phyloP scores from a whole-genome alignment of 495 filamentous ascomycete species.

The Penicillium odoratum region DNA sequence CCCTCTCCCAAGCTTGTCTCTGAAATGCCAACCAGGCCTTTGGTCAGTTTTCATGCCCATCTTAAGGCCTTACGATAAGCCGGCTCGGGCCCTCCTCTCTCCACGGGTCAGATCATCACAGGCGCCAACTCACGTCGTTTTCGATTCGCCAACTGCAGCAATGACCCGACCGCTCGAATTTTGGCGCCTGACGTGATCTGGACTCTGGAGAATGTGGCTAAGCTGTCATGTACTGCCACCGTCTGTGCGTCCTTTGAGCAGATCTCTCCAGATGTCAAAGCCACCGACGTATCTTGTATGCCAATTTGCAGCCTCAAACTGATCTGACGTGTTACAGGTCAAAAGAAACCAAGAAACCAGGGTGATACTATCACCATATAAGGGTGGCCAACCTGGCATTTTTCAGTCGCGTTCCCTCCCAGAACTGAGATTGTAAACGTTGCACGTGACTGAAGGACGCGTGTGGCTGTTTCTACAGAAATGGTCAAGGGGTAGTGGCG shows the following conservation, averaged over 20 bases:
- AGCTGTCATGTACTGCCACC: not conserved
- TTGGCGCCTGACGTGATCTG: not conserved
- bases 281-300: slow-evolving; percentile 1
- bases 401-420: too few relatives aligned
- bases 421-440: too few relatives aligned
- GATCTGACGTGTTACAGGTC: not conserved
- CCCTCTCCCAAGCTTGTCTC: not conserved
- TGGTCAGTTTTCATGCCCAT: not conserved
- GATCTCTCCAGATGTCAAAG: not conserved
- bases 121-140: not conserved
- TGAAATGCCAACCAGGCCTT: not conserved
- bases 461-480: slow-evolving; percentile 1
- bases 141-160: not conserved
- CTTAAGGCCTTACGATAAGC: not conserved
- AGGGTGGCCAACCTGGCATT: not conserved
- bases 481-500: not conserved
- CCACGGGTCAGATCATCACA: not conserved
- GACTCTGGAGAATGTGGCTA: slow-evolving; percentile 1
- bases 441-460: not conserved
- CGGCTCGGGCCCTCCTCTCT: not conserved
- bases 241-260: not conserved
- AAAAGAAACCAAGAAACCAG: not conserved
- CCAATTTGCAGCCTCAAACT: not conserved
- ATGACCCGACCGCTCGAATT: not conserved
- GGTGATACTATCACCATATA: slow-evolving; percentile 1